Base-by-base conservation (phyloP, 495 filamentous ascomycete species). In the Aspergillus baeticus region DNA sequence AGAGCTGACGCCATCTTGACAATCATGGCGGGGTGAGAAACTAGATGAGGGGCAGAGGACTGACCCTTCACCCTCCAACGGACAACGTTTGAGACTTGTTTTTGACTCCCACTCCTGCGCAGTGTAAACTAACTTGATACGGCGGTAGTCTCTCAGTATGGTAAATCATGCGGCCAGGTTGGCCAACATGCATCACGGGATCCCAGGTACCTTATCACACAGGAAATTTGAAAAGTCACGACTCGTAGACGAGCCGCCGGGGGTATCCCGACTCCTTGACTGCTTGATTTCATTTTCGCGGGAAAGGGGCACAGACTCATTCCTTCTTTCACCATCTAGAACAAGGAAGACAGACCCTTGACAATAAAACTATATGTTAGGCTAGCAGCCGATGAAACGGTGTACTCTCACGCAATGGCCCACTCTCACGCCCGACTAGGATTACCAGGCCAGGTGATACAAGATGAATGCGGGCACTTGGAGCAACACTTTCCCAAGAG, bases 91-190 rank as follows among this genome's bases (percentile, higher is more conserved):
- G 42, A 48, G 22, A 39, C 11, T 10, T 26, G 14, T 37, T 15
- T 10, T 20, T 43, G 29, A n/a, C 36, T 23, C n/a, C 41, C 39
- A 44, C n/a, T 15, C 18, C 21, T 39, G 48, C 42, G 42, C 47
- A 42, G 11, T n/a, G n/a, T 5, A 23, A 49, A 39, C 42, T 55
- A 61, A 57, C 58, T 54, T 29, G 37, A 37, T 54, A 44, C n/a
- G 39, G 53, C 38, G 42, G 31, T 57, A 54, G 57, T 33, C 21
- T 43, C 6, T 51, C 57, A 55, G 58, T 53, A 58, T 59, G 55
- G 62, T 61, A 60, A 61, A 64, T 59, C 58, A 64, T 58, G 38
- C 43, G 58, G 51, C 15, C 52, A 41, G 53, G 43, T 26, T 47
- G 41, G 36, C 49, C 48, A 50, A 52, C 42, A 44, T 13, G 47